Conservation (phyloP, 768 basidiomycete genomes). For the Phallus indusiatus region DNA sequence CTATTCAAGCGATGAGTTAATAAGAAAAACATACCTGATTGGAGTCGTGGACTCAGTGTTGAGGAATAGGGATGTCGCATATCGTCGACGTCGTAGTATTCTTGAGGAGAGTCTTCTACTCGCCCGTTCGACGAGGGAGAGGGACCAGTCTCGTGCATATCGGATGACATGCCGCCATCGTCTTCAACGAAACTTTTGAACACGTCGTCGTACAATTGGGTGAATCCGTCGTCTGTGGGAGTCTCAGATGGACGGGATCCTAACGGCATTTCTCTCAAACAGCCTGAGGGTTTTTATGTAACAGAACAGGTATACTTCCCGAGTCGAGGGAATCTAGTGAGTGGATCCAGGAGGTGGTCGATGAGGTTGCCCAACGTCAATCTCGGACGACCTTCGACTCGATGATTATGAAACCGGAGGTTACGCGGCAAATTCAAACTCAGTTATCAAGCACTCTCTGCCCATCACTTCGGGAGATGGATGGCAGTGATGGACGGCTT, state of each 20-base stretch:
- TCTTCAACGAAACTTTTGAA: not conserved
- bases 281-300: too few species aligned
- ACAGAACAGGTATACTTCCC: too few species aligned
- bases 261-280: not conserved
- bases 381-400: too few species aligned
- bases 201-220: slow-evolving; percentile 2
- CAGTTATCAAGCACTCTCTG: too few species aligned
- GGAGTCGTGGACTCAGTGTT: not conserved
- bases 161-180: not conserved
- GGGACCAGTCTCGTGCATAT: not conserved
- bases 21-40: not conserved
- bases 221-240: slow-evolving; percentile 3
- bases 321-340: too few species aligned
- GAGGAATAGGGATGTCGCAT: not conserved
- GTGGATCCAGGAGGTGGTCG: too few species aligned
- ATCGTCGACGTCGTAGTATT: not conserved
- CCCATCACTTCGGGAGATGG: too few species aligned
- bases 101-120: not conserved
- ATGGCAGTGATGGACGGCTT: too few species aligned
- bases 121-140: not conserved
- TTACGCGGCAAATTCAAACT: too few species aligned
- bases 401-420: too few species aligned
- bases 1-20: not conserved
- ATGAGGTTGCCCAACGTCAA: too few species aligned
- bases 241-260: not conserved